phyloP scores from a whole-genome alignment of 2,329 filamentous ascomycete genomes.

The Monosporascus sp. region DNA sequence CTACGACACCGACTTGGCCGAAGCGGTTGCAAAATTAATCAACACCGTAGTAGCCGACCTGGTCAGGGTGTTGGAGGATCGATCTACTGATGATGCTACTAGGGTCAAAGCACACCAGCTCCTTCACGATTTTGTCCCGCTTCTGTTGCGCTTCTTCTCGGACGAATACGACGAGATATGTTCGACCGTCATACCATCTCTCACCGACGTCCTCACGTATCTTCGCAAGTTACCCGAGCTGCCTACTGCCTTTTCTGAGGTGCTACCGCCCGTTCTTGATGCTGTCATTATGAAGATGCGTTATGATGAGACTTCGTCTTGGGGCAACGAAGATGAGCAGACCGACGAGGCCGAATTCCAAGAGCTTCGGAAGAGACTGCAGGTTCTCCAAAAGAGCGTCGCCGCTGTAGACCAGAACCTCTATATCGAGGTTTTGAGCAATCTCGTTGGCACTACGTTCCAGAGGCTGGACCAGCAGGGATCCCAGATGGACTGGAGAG shows the following conservation, averaged over 20 bases:
- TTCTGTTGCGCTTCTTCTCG: constrained; percentile 88
- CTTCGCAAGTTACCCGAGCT: constrained; percentile 74
- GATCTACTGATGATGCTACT: constrained; percentile 54
- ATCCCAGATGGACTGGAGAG: constrained; percentile 81
- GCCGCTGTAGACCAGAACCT: constrained; percentile 82
- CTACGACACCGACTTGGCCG: constrained; percentile 93
- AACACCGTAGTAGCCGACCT: constrained; percentile 87
- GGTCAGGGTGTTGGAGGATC: constrained; percentile 75
- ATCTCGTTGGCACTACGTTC: constrained; percentile 83
- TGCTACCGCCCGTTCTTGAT: constrained; percentile 83
- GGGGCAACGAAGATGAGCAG: constrained; percentile 91
- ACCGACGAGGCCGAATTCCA: constrained; percentile 97
- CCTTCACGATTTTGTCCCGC: constrained; percentile 77
- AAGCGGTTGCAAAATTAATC: constrained; percentile 90
- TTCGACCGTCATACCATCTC: constrained; percentile 86
- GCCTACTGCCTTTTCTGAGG: constrained; percentile 69
- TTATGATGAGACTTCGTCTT: constrained; percentile 89
- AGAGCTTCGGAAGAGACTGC: constrained; percentile 83
- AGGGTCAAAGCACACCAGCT: constrained; percentile 74
- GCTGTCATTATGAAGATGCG: constrained; percentile 95
- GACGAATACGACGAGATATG: constrained; percentile 99
- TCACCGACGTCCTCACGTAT: constrained; percentile 88
- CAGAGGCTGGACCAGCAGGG: constrained; percentile 70
- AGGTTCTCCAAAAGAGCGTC: constrained; percentile 87
- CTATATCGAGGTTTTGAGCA: constrained; percentile 84